Evolutionary conservation across 164 flowering plant species (phyloP).

Genomic region (Taxillus chinensis): DNA sequence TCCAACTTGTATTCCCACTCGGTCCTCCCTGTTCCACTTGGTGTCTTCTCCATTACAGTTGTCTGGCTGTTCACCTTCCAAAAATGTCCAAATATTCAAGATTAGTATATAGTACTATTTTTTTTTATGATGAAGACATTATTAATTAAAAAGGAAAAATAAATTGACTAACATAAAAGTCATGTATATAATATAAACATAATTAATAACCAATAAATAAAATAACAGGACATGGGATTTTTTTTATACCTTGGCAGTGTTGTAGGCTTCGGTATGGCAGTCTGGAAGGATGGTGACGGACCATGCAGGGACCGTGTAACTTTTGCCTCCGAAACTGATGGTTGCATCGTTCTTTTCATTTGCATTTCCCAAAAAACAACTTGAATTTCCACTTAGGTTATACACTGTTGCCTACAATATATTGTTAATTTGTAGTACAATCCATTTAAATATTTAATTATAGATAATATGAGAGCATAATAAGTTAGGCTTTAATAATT

Average conservation of each 20-base stretch:
- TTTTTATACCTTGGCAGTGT: slow-evolving; percentile 31
- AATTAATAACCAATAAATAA: too few species aligned
- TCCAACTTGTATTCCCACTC: slow-evolving; percentile 17
- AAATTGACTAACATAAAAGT: too few species aligned
- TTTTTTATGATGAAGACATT: too few species aligned
- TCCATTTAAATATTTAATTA: too few species aligned
- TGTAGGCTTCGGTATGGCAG: slow-evolving; percentile 25
- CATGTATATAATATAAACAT: too few species aligned
- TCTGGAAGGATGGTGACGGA: slow-evolving; percentile 30
- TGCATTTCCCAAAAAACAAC: slow-evolving; percentile 25
- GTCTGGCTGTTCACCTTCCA: slow-evolving; percentile 26
- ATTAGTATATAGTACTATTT: too few species aligned
- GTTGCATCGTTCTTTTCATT: slow-evolving; percentile 3
- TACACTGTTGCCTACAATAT: slow-evolving; percentile 21
- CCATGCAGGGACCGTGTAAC: slow-evolving; percentile 31
- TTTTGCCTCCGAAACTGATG: slow-evolving; percentile 10
- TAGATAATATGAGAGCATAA: too few species aligned
- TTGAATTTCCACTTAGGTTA: slow-evolving; percentile 9
- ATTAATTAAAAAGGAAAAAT: too few species aligned
- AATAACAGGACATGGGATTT: too few species aligned
- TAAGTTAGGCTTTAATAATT: too few species aligned
- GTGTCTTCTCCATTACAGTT: slow-evolving; percentile 17
- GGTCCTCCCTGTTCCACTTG: neutral
- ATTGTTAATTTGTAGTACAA: neutral
- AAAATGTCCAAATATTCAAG: neutral